Evolutionary conservation across 2,329 filamentous ascomycete genomes (phyloP), one percentile per base, ranked within the genome.

Genomic region (Whalleya microplaca): DNA sequence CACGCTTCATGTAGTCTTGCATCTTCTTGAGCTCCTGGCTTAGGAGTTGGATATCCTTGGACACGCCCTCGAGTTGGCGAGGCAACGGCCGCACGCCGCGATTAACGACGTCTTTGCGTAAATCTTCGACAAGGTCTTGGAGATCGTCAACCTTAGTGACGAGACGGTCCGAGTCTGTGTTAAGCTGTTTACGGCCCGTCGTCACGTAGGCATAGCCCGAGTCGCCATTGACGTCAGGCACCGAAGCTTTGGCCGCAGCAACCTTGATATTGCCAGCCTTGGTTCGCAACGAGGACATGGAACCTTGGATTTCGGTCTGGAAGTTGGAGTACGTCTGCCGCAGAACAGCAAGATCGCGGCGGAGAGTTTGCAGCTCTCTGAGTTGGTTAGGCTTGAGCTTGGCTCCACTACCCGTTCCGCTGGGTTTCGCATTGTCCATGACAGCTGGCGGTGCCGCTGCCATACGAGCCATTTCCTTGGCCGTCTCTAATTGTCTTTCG

Each of bases 111-210:
- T 99, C 95, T 77, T 99, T 98, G 59, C 95, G 92, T 43, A 99
- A 83, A 71, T 99, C 95, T 74, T 99, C 95, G 19, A 99, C 91
- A 52, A 95, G 81, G 73, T 99, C 95, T 75, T 98, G 95, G n/a
- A 99, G 83, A 69, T 98, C 94, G 71, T 99, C 95, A 10, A 99
- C 95, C 69, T 92, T 89, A 65, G 86, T 89, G 64, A 99, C 93
- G 54, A 99, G 87, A 61, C 87, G 88, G 73, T 98, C 94, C 0
- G 92, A 96, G 71, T 98, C 94, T 21, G 88, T 82, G 48, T 89
- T 90, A 58, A 99, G 85, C 56, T 88, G 84, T 75, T 96, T 96
- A 72, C 96, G 96, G 47, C 94, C 94, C 37, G 81, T 84, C 64
- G 90, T 88, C 64, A 99, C 91, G 68, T 97, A 95, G 8, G 86